Evolutionary conservation across 2,329 filamentous ascomycete genomes (phyloP).

Genomic region (Aspergillus latus): DNA sequence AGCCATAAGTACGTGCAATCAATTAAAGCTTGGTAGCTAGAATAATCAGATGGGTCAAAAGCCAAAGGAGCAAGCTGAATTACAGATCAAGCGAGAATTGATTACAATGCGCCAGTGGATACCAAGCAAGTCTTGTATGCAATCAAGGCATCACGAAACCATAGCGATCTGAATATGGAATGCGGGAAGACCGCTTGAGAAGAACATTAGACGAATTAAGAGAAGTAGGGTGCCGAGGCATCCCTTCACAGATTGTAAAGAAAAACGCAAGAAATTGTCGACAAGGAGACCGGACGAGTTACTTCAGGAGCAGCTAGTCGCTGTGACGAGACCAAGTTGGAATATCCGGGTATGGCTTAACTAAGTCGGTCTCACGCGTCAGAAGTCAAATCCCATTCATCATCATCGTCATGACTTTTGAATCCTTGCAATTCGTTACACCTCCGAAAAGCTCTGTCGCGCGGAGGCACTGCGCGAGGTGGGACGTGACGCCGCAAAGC

Average conservation of each 20-base stretch:
- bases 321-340: not conserved
- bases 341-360: not conserved
- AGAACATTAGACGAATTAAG: slow-evolving; percentile 6
- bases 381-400: slow-evolving; percentile 8
- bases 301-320: not conserved
- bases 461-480: slow-evolving; percentile 34
- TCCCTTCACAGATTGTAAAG: not conserved
- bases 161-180: not conserved
- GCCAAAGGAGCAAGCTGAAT: not conserved
- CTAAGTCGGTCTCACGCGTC: not conserved
- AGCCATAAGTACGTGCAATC: not conserved
- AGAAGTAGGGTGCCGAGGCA: slow-evolving; percentile 3
- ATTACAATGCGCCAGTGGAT: slow-evolving; percentile 1
- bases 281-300: not conserved
- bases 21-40: slow-evolving; percentile 1
- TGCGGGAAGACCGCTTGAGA: not conserved
- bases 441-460: slow-evolving; percentile 25
- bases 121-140: not conserved
- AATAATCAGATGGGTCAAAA: not conserved
- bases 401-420: slow-evolving; percentile 1
- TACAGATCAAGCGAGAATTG: slow-evolving; percentile 1
- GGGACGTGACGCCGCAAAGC: slow-evolving; percentile 33
- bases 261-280: not conserved
- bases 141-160: not conserved
- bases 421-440: not conserved